These are phyloP conservation scores for Hirsutella minnesotensis DNA, from an alignment of 2,329 filamentous ascomycete species.

Conservation along the genomic window DNA sequence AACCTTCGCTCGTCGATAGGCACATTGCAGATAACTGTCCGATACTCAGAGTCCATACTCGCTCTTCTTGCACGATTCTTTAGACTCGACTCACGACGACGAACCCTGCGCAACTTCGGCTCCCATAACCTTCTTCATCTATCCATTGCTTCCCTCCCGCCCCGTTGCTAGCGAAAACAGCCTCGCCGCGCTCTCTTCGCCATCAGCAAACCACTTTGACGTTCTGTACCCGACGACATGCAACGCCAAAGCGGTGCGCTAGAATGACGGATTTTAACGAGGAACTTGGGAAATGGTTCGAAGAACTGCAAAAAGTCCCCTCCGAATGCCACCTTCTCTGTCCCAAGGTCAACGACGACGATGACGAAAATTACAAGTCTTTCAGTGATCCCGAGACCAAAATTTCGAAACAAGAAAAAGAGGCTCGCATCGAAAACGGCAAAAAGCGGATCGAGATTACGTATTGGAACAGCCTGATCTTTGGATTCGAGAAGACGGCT, in stretches of 20 bases:
- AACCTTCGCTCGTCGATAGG: neutral
- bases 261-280: constrained; percentile 27
- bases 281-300: constrained; percentile 30
- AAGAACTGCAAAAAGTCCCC: constrained; percentile 30
- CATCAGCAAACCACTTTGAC: neutral
- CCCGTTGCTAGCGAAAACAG: neutral
- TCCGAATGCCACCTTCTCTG: constrained; percentile 54
- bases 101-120: neutral
- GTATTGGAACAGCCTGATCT: constrained; percentile 55
- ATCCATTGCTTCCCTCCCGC: neutral
- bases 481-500: constrained; percentile 52
- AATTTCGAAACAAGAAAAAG: constrained; percentile 38
- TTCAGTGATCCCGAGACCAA: constrained; percentile 37
- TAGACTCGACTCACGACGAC: too few species aligned
- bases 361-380: constrained; percentile 45
- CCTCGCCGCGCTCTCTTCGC: neutral
- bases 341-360: constrained; percentile 50
- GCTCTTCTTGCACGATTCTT: too few species aligned
- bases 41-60: too few species aligned
- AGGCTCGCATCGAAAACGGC: constrained; percentile 40
- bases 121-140: neutral
- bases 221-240: neutral
- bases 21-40: too few species aligned
- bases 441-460: constrained; percentile 47
- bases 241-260: constrained; percentile 2